Evolutionary conservation across 768 basidiomycete genomes (phyloP).

Genomic region (Pleurotus citrinopileatus): DNA sequence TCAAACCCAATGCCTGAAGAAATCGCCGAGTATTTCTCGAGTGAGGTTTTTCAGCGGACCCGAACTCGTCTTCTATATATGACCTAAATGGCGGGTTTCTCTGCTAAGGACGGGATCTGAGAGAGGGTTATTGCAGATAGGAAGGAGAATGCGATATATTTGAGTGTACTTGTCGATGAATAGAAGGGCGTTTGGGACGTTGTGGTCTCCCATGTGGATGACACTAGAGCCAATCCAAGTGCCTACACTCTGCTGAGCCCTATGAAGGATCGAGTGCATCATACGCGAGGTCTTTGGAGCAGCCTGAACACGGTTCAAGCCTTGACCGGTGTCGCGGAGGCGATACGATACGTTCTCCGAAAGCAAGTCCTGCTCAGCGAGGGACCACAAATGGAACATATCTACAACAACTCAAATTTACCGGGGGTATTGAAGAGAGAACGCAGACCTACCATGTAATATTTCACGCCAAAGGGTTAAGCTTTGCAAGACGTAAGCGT

Average conservation of each 20-base stretch:
- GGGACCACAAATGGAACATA: constrained; percentile 85
- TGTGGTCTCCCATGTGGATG: constrained; percentile 88
- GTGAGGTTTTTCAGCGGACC: constrained; percentile 66
- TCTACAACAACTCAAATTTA: constrained; percentile 39
- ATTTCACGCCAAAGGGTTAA: constrained; percentile 87
- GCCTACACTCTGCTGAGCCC: constrained; percentile 78
- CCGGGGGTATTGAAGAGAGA: neutral
- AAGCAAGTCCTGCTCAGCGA: constrained; percentile 80
- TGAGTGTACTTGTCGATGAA: constrained; percentile 93
- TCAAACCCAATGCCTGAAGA: constrained; percentile 89
- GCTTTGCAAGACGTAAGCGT: constrained; percentile 83
- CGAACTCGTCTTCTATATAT: constrained; percentile 83
- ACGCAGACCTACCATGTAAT: constrained; percentile 56
- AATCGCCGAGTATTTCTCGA: constrained; percentile 75
- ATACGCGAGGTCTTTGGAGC: constrained; percentile 87
- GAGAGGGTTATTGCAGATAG: constrained; percentile 80
- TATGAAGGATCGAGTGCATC: constrained; percentile 86
- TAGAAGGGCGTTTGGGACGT: constrained; percentile 80
- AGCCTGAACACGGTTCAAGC: constrained; percentile 85
- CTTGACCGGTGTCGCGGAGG: constrained; percentile 85
- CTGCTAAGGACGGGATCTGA: constrained; percentile 63
- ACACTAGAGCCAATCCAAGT: constrained; percentile 85
- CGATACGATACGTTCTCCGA: constrained; percentile 74
- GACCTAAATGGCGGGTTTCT: constrained; percentile 69
- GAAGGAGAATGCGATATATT: constrained; percentile 85